Evolutionary conservation across 1,284 basidiomycete species (phyloP), one percentile per base, ranked within the genome.

Genomic region (Leccinum angustisporum): DNA sequence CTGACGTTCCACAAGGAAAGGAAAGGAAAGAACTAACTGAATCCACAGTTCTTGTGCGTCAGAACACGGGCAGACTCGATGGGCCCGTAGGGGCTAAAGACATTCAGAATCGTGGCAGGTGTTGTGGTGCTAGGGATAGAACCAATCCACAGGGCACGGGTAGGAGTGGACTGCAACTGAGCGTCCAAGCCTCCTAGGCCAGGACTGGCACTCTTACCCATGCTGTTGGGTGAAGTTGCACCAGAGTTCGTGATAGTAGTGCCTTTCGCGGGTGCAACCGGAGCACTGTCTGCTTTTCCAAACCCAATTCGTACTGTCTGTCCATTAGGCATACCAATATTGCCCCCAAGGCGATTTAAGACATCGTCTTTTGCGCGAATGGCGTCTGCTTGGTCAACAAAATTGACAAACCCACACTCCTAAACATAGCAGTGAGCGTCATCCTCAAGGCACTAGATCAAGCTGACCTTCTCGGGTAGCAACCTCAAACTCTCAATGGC

Each of bases 331-430:
- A 95, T 92, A 59, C 93, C 91, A 66, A 98, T 94, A 66, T 95
- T 93, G 5, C 96, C 96, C 43, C 94, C 94, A 43, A 98, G 86
- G 34, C 96, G 89, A 72, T 96, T 97, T 57, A 97, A 82, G 18
- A 98, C 94, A 74, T 99, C 97, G 48, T 99, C 97, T 71, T 97
- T 95, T 6, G 97, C 97, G 61, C 92, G 89, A 63, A 98, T 89
- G 18, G 97, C 97, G 76, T 98, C 97, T 1, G 87, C 84, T 72
- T 94, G 90, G 68, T 97, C 96, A 60, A 97, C 92, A 73, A 97
- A 99, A 77, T 99, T 99, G 76, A 99, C 95, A 75, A 99, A 99
- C 9, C 96, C 97, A 74, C 97, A 99, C 74, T 97, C 95, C 94
- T 97, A 58, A 43, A 62, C 59, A 53, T 50, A 56, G 16, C 14